phyloP scores from a whole-genome alignment of 2,329 filamentous ascomycete genomes.

The Cryoendolithus antarcticus region DNA sequence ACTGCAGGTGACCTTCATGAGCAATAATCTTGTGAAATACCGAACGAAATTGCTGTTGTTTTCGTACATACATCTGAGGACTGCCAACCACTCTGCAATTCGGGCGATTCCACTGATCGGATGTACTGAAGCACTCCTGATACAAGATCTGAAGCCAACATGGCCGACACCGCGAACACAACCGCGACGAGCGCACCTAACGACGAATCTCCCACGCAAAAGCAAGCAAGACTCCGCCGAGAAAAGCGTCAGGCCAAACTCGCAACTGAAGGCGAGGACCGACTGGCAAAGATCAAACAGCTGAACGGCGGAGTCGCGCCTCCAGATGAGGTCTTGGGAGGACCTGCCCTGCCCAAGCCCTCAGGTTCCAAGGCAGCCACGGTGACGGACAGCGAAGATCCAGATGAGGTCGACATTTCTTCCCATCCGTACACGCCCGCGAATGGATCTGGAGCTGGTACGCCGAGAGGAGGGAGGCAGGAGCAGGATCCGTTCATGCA shows the following conservation, averaged over 20 bases:
- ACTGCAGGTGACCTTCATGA: too few species aligned
- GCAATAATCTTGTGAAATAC: too few species aligned
- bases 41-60: too few species aligned
- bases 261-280: conserved; percentile 54
- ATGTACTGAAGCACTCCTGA: too few species aligned
- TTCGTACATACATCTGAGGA: too few species aligned
- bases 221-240: conserved; percentile 61
- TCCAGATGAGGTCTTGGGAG: conserved; percentile 20
- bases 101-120: too few species aligned
- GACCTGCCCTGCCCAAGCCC: conserved; percentile 13
- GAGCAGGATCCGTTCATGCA: conserved; percentile 15
- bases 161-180: conserved; percentile 18
- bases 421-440: conserved; percentile 29
- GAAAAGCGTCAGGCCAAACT: conserved; percentile 72
- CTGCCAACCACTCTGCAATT: too few species aligned
- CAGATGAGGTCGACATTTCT: conserved; percentile 70
- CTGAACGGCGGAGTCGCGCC: conserved; percentile 39
- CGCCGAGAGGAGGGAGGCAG: conserved; percentile 5
- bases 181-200: conserved; percentile 14
- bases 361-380: conserved; percentile 18
- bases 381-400: conserved; percentile 40
- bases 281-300: conserved; percentile 64
- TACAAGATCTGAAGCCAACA: conserved; percentile 6
- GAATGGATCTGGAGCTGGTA: conserved; percentile 10
- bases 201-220: conserved; percentile 32